Conservation (phyloP, 805 yeast genomes). For the Lachancea sp. region DNA sequence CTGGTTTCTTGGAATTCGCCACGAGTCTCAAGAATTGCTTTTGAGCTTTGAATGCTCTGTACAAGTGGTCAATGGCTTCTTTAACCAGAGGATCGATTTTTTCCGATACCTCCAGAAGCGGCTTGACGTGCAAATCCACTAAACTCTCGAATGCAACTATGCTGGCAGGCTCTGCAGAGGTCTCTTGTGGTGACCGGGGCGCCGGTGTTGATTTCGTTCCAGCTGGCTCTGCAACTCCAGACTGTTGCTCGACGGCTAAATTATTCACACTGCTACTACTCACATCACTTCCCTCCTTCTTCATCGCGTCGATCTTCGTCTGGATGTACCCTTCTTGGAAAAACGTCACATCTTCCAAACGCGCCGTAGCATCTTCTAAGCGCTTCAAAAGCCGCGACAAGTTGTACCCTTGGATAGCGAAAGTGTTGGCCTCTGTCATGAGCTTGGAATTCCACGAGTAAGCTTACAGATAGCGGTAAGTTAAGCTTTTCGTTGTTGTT, state of each 20-base stretch:
- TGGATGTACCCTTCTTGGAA: slow-evolving; percentile 58
- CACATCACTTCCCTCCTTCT: not conserved
- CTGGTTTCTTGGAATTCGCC: slow-evolving; percentile 59
- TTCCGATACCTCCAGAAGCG: slow-evolving; percentile 43
- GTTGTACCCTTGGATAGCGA: slow-evolving; percentile 68
- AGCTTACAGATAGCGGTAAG: no score
- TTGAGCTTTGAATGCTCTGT: slow-evolving; percentile 53
- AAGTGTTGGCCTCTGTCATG: slow-evolving; percentile 17
- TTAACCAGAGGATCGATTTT: slow-evolving; percentile 44
- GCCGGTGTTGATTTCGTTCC: not conserved
- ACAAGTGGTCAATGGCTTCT: slow-evolving; percentile 40
- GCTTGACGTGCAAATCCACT: slow-evolving; percentile 46
- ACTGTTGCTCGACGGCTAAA: no score
- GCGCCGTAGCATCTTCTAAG: slow-evolving; percentile 87
- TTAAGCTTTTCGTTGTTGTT: no score
- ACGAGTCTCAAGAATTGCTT: slow-evolving; percentile 54
- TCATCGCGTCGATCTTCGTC: slow-evolving; percentile 23
- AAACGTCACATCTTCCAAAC: slow-evolving; percentile 82
- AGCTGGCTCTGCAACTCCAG: no score
- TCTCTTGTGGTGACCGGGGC: not conserved
- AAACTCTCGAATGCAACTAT: slow-evolving; percentile 50
- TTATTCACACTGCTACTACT: no score
- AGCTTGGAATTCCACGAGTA: no score
- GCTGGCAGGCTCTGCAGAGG: slow-evolving; percentile 32
- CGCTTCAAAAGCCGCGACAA: slow-evolving; percentile 74